Base-by-base conservation (phyloP, 805 yeast species). In the Cyberlindnera veronae region DNA sequence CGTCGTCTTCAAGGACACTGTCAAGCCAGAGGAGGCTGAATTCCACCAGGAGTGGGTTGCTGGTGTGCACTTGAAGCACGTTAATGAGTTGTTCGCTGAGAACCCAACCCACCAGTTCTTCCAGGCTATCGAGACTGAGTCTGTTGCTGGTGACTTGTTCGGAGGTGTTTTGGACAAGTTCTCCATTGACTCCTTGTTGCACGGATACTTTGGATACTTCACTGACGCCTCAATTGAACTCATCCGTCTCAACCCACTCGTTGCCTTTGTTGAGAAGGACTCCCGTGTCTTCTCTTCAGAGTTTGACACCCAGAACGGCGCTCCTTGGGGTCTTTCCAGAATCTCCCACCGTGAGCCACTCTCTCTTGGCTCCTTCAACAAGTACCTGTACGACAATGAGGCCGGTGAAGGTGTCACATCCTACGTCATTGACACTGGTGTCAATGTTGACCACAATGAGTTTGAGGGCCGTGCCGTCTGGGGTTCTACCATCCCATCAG, bases 241-340 rank as follows among this genome's bases (percentile, higher is more conserved):
- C 55, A 79, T 93, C 54, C 78, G 89, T 50, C 67, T 74, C 48
- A 77, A 72, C 60, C 84, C 85, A 15, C 53, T 71, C 32, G 80
- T 87, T 32, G 77, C 76, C 36, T 79, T 75, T 58, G 81, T 87
- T 45, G 96, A 87, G 68, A 65, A 69, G 55, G 95, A 87, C 59
- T 81, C 90, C 2, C 63, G 71, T 46, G 95, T 87, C 39, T 66
- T 70, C 46, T 77, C 88, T 21, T 68, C 67, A 38, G 81, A 78
- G 52, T 72, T 79, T 38, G 76, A 79, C 46, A 73, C 77, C 45
- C 93, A 88, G 68, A 74, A 76, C 49, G 89, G 89, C 47, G 90
- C 95, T 21, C 95, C 96, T 34, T 89, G 96, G 96, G 96, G 96
- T 55, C 74, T 89, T 48, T 85, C 95, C 19, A 78, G 96, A 71